Base-by-base conservation (phyloP, 2,329 filamentous ascomycete species). In the Stachybotrys echinatus region DNA sequence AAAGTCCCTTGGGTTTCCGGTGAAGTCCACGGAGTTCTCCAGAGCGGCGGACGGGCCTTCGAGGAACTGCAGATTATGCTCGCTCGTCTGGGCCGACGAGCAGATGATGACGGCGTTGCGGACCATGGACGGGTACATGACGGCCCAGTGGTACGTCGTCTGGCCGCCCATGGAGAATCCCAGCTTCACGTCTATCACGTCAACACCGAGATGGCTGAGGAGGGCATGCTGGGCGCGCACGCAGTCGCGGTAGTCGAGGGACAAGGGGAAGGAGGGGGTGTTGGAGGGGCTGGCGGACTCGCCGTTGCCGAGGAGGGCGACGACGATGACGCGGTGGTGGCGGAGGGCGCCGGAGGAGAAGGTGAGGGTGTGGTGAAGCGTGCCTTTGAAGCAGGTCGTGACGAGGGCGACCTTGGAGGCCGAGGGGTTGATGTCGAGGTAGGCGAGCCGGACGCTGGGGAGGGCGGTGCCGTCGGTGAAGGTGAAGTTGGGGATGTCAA, bases 311-410 rank as follows among this genome's bases (percentile, higher is more conserved):
- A 76, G 63, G 49, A 75, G 65, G 7, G 73, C 74, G 6, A 74
- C 65, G 14, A 74, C 70, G 34, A 79, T 65, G 12, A 78, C 65
- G 50, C 73, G 67, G 58, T 75, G 61, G 22, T 63, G 52, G 27
- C 75, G 60, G 2, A 77, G 58, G 0, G 70, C 68, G 5, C 68
- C 67, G 5, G 61, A 57, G 45, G 72, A 64, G 54, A 78, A 80
- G 42, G 67, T 76, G 3, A 75, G 55, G 1, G 79, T 81, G 2
- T 63, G 69, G 23, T 71, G 68, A 18, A 83, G 70, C 8, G 68
- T 68, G 21, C 80, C 79, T 5, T 73, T 70, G 58, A 77, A 83
- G 60, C 79, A 83, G 2, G 78, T 81, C 21, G 75, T 71, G 12
- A 83, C 70, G 14, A 81, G 60, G 17, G 72, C 71, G n/a, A 59